phyloP scores from a whole-genome alignment of 129 eudicot genomes.

The Helianthus annuus region HanXRQr2.0-SUNRISE NC_035436.2:55803079-55803578 shows the following conservation, averaged over 20 bases:
- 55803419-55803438: conserved; percentile 1
- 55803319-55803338: conserved; percentile 1
- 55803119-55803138: too few relatives aligned
- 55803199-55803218: too few relatives aligned
- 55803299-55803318: conserved; percentile 9
- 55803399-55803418: conserved; percentile 7
- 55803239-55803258: too few relatives aligned
- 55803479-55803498: conserved; percentile 13
- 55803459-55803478: conserved; percentile 10
- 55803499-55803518: conserved; percentile 4
- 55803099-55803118: too few relatives aligned
- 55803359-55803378: not conserved
- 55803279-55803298: not conserved
- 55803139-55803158: too few relatives aligned
- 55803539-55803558: conserved; percentile 19
- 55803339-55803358: conserved; percentile 1
- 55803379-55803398: conserved; percentile 12
- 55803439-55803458: conserved; percentile 15
- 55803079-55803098: too few relatives aligned
- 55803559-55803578: conserved; percentile 10
- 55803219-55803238: too few relatives aligned
- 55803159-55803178: too few relatives aligned
- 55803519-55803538: conserved; percentile 6
- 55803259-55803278: not conserved
- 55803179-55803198: too few relatives aligned